Percentiles rank a stretch among this genome's conserved stretches.
Evolutionary conservation across 78 protist species (phyloP).

Genomic region (Protostelium mycophagum): DNA sequence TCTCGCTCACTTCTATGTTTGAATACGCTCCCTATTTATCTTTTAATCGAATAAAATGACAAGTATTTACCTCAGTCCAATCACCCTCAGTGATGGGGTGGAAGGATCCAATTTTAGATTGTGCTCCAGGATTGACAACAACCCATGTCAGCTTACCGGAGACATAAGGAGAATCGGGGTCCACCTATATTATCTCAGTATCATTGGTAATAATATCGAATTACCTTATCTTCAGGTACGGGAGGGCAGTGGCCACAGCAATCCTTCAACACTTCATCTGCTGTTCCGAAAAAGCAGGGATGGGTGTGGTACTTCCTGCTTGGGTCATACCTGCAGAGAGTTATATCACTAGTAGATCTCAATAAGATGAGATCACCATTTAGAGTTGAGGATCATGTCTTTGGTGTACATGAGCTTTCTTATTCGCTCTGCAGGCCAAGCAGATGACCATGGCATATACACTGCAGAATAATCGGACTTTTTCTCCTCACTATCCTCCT

Average conservation of each 20-base stretch:
- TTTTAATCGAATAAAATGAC: too few species aligned
- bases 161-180: neutral
- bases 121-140: neutral
- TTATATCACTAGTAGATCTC: neutral
- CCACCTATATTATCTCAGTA: neutral
- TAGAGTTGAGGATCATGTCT: constrained; percentile 16
- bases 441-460: constrained; percentile 23
- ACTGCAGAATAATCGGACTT: constrained; percentile 6
- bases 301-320: constrained; percentile 12
- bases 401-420: constrained; percentile 9
- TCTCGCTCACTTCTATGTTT: neutral
- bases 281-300: constrained; percentile 25
- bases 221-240: neutral
- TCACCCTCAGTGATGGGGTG: constrained; percentile 20
- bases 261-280: constrained; percentile 4
- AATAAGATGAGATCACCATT: neutral
- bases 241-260: constrained; percentile 15
- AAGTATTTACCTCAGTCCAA: neutral
- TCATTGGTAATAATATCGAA: neutral
- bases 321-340: constrained; percentile 25
- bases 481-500: neutral
- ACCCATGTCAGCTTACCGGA: neutral
- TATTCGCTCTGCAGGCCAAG: constrained; percentile 9
- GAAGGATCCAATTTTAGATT: constrained; percentile 9
- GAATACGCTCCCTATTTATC: neutral